Evolutionary conservation across 2,329 filamentous ascomycete species (phyloP), one percentile per base, ranked within the genome.

Genomic region (Aspergillus ochraceus): DNA sequence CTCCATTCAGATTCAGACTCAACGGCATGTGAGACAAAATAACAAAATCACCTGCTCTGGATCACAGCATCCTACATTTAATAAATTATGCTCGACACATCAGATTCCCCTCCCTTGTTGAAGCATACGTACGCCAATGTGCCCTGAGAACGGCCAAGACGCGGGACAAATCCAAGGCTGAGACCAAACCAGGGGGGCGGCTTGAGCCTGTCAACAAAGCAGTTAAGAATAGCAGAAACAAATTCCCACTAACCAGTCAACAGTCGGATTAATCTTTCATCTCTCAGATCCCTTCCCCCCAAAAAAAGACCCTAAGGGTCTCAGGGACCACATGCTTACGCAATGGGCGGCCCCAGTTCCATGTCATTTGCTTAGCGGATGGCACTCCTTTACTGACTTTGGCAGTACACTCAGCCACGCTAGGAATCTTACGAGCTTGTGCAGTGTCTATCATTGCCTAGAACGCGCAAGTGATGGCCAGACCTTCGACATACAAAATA

Each of bases 271-370:
- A 54, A 54, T 39, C 60, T 59, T 61, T 54, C 54, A 30, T 52
- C 39, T 54, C 57, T 49, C 30, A 32, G 52, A 52, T 60, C 56
- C 45, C 52, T 36, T 42, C 36, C 36, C 36, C 36, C 36, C 36
- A 17, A n/a, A 17, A 42, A 8, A 42, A 14, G 36, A n/a, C 36
- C 17, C 36, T 36, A 55, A 59, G 59, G 58, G 57, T 58, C 56
- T 26, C 32, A 59, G 61, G 62, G 62, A 60, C 65, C 64, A 66
- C 65, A 53, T 22, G 64, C 56, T 67, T 67, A 67, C 65, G 64
- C 65, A 67, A 67, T 59, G 58, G 36, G 52, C 53, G 46, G 55
- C 61, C 64, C 59, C 54, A 50, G 57, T 52, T 58, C 36, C 36
- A 42, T 42, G 36, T 42, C 36, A 54, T 58, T 59, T 62, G 52